Evolutionary conservation across 768 basidiomycete genomes (phyloP).

Genomic region (Pisolithus microcarpus): DNA sequence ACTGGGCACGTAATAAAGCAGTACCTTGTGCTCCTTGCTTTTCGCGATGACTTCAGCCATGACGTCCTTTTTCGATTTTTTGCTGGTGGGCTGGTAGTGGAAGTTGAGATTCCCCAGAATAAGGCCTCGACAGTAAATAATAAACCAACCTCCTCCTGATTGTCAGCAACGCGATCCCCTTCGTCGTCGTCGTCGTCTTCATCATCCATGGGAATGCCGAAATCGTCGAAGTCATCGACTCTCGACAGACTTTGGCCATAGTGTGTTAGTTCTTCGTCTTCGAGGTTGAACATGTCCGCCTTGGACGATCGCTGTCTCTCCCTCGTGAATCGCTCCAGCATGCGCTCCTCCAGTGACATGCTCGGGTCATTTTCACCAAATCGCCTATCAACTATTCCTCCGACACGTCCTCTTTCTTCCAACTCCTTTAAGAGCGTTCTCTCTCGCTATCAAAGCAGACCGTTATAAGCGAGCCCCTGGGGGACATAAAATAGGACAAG

Average conservation of each 20-base stretch:
- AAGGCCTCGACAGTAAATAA: background rate
- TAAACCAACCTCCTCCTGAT: constrained; percentile 41
- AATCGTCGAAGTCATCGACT: constrained; percentile 76
- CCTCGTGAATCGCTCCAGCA: constrained; percentile 91
- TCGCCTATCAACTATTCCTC: constrained; percentile 86
- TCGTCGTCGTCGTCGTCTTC: constrained; percentile 50
- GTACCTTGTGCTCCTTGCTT: constrained; percentile 91
- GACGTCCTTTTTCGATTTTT: constrained; percentile 91
- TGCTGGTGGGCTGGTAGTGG: constrained; percentile 57
- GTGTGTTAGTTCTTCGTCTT: constrained; percentile 87
- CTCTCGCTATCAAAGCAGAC: constrained; percentile 50
- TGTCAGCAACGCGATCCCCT: constrained; percentile 42
- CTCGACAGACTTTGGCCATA: constrained; percentile 85
- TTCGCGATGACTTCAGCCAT: constrained; percentile 98
- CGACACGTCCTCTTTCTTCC: constrained; percentile 71
- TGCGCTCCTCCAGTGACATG: constrained; percentile 92
- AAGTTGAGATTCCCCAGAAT: background rate
- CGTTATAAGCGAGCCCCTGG: constrained; percentile 1
- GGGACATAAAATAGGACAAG: constrained; percentile 16
- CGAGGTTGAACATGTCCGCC: constrained; percentile 78
- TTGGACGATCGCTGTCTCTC: constrained; percentile 79
- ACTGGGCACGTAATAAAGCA: background rate
- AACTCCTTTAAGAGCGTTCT: constrained; percentile 86
- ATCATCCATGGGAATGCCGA: constrained; percentile 47
- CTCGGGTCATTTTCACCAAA: constrained; percentile 94